phyloP scores from a whole-genome alignment of 345 rosid species.

The Erucastrum elatum region DNA sequence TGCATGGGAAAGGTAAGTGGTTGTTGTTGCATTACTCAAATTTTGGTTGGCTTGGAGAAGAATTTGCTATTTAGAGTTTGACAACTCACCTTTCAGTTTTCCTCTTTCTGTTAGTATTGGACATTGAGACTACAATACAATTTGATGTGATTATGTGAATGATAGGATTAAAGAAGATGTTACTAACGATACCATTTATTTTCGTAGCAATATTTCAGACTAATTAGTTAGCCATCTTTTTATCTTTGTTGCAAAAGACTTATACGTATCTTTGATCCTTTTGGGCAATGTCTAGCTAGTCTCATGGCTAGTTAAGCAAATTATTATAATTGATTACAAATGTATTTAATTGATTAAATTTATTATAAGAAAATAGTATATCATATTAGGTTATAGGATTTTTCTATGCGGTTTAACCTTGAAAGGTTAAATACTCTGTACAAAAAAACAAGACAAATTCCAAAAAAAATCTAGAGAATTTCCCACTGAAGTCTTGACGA shows the following conservation, averaged over 20 bases:
- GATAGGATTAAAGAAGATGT: not conserved
- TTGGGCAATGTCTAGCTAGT: not conserved
- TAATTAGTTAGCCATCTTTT: not conserved
- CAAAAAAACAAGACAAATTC: too few species aligned
- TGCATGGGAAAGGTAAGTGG: slow-evolving; percentile 45
- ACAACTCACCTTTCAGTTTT: slow-evolving; percentile 23
- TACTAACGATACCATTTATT: not conserved
- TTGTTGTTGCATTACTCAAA: slow-evolving; percentile 30
- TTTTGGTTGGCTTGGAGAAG: slow-evolving; percentile 30
- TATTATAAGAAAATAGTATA: too few species aligned
- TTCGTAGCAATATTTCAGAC: not conserved
- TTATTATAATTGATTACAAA: not conserved
- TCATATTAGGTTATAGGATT: too few species aligned
- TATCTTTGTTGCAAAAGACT: not conserved
- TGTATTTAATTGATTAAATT: too few species aligned
- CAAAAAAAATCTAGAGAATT: too few species aligned
- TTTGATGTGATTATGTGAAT: not conserved
- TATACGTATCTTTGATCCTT: not conserved
- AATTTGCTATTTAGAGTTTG: slow-evolving; percentile 29
- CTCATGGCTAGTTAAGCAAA: not conserved
- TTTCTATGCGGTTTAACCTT: not conserved
- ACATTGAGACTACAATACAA: not conserved
- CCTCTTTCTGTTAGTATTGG: slow-evolving; percentile 17
- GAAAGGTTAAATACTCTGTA: not conserved
- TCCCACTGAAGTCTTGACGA: too few species aligned